These are phyloP conservation scores for Puccinia coronata DNA, from an alignment of 1,284 basidiomycete genomes.

Conservation along the genomic window DNA sequence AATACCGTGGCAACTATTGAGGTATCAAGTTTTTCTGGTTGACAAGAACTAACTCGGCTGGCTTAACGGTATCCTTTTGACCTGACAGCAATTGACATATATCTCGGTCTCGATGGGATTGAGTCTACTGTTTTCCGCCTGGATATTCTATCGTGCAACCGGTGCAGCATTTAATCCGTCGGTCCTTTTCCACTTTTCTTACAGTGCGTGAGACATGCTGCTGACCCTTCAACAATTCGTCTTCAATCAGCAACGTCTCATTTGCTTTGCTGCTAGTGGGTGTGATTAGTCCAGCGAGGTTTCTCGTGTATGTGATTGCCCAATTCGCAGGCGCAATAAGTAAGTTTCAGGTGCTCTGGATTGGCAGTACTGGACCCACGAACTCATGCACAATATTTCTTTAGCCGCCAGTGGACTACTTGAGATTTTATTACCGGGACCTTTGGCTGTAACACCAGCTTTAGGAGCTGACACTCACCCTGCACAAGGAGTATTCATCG, in stretches of 20 bases:
- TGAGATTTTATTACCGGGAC: conserved; percentile 30
- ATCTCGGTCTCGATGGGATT: conserved; percentile 69
- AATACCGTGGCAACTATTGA: conserved; percentile 44
- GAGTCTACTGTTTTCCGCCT: conserved; percentile 69
- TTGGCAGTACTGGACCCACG: no score
- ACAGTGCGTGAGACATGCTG: background rate
- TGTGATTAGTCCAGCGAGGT: conserved; percentile 66
- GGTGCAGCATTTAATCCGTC: conserved; percentile 62
- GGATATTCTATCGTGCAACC: conserved; percentile 73
- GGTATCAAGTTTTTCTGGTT: background rate
- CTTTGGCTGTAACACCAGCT: conserved; percentile 35
- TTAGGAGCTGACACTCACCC: conserved; percentile 31
- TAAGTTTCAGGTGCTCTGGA: no score
- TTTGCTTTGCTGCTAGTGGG: conserved; percentile 68
- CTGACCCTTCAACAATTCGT: conserved; percentile 53
- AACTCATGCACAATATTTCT: no score
- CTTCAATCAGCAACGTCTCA: conserved; percentile 73
- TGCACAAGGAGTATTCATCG: conserved; percentile 38
- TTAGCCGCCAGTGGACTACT: conserved; percentile 30
- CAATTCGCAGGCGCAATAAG: conserved; percentile 58
- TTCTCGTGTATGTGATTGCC: conserved; percentile 67
- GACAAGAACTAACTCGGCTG: no score
- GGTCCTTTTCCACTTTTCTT: background rate
- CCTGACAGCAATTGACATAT: conserved; percentile 63
- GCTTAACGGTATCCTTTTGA: no score